These are phyloP conservation scores for Linnemannia zychae DNA, from an alignment of 192 early-diverging fungal species.

Conservation along the genomic window DNA sequence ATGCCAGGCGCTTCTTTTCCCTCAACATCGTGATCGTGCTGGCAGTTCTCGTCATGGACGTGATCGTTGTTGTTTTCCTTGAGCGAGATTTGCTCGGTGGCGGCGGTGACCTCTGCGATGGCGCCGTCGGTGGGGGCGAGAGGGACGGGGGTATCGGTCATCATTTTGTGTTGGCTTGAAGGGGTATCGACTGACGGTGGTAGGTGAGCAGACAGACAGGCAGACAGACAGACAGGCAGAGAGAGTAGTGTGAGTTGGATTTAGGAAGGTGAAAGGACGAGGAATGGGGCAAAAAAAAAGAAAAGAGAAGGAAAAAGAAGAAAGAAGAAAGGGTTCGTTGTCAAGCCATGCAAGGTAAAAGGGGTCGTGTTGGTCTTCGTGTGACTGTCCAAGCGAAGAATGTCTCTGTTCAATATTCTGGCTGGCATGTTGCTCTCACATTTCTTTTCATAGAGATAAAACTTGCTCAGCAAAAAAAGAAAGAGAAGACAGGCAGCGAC, in stretches of 20 bases:
- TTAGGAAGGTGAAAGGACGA: not conserved
- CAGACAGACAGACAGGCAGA: not conserved
- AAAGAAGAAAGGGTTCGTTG: not conserved
- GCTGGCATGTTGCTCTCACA: too few relatives aligned
- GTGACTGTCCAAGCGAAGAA: too few relatives aligned
- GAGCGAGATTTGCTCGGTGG: slow-evolving; percentile 29
- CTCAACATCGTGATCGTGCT: slow-evolving; percentile 15
- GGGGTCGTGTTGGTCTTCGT: too few relatives aligned
- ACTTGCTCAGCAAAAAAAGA: not conserved
- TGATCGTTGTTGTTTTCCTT: slow-evolving; percentile 27
- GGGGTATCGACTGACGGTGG: not conserved
- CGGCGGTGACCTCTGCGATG: slow-evolving; percentile 23
- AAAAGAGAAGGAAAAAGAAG: not conserved
- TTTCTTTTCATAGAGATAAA: too few relatives aligned
- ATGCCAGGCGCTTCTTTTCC: not conserved
- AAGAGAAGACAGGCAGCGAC: too few relatives aligned
- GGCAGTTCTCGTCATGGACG: slow-evolving; percentile 52
- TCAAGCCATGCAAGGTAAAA: not conserved
- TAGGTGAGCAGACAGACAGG: not conserved
- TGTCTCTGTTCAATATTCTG: too few relatives aligned
- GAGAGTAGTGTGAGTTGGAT: not conserved
- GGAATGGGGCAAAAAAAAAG: not conserved
- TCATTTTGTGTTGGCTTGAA: slow-evolving; percentile 31
- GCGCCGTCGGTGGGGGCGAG: slow-evolving; percentile 16
- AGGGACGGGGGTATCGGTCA: slow-evolving; percentile 20